Evolutionary conservation across 768 basidiomycete genomes (phyloP).

Genomic region (Calocybe gangraenosa): DNA sequence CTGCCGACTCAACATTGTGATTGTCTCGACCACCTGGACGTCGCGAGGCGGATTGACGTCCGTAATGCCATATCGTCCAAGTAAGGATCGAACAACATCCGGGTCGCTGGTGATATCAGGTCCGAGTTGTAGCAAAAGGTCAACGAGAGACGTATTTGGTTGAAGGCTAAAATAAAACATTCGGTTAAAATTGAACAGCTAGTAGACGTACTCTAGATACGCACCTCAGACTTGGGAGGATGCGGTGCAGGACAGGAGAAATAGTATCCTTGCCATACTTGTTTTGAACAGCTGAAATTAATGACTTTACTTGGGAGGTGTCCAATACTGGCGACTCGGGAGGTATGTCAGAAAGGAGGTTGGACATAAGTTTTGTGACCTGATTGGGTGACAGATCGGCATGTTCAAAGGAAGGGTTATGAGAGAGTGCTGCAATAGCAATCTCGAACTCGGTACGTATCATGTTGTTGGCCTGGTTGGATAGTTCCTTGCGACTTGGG

Average conservation of each 20-base stretch:
- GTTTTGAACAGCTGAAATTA: conserved; percentile 69
- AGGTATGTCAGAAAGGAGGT: conserved; percentile 70
- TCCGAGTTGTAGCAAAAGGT: conserved; percentile 73
- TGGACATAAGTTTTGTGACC: conserved; percentile 74
- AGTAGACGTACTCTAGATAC: conserved; percentile 6
- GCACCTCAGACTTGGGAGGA: conserved; percentile 74
- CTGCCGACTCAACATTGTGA: conserved; percentile 61
- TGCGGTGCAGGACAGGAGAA: conserved; percentile 67
- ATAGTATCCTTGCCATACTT: conserved; percentile 80
- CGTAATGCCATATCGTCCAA: conserved; percentile 73
- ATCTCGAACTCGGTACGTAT: conserved; percentile 79
- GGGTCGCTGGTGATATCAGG: conserved; percentile 74
- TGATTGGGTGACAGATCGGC: conserved; percentile 73
- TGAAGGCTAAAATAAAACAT: conserved; percentile 45
- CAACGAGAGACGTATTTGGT: conserved; percentile 64
- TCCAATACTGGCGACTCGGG: conserved; percentile 70
- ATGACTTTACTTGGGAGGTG: conserved; percentile 65
- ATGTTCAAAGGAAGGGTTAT: conserved; percentile 78
- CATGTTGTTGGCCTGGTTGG: conserved; percentile 61
- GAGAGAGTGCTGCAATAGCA: conserved; percentile 69
- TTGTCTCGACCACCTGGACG: conserved; percentile 64
- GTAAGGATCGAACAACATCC: conserved; percentile 63
- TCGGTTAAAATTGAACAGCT: neutral
- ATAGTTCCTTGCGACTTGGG: conserved; percentile 51
- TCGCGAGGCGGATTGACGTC: conserved; percentile 70